Evolutionary conservation across 2,329 filamentous ascomycete genomes (phyloP).

Genomic region (Paraphaeosphaeria sporulosa): DNA sequence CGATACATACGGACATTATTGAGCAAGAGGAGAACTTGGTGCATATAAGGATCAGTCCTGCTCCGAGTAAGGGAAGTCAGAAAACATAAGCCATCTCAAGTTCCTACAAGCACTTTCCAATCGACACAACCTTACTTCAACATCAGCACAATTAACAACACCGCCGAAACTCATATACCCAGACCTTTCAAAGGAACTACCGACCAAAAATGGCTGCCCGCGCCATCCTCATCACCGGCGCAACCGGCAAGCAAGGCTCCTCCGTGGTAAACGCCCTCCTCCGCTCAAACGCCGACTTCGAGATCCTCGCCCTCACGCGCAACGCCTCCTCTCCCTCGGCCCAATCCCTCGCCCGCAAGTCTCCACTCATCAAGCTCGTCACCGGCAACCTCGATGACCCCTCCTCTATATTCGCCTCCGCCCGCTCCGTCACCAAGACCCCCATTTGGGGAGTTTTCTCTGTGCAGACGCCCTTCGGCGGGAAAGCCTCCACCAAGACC

Average conservation of each 20-base stretch:
- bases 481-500: constrained; percentile 14
- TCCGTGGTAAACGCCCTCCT: constrained; percentile 51
- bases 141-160: background rate
- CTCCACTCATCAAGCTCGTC: constrained; percentile 60
- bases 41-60: background rate
- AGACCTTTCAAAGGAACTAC: background rate
- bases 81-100: background rate
- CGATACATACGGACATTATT: background rate
- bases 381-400: constrained; percentile 63
- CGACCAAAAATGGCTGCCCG: constrained; percentile 36
- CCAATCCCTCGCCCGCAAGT: constrained; percentile 56
- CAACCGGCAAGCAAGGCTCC: constrained; percentile 56
- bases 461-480: constrained; percentile 34
- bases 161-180: background rate
- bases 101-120: background rate
- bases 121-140: background rate
- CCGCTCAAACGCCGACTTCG: constrained; percentile 46
- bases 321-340: constrained; percentile 58
- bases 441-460: constrained; percentile 45
- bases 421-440: constrained; percentile 38
- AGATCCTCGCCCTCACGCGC: constrained; percentile 66
- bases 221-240: constrained; percentile 51
- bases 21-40: background rate
- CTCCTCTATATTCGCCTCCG: constrained; percentile 58
- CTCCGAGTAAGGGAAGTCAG: background rate